These are phyloP conservation scores for Coemansia sp. DNA, from an alignment of 192 early-diverging fungal genomes.

Conservation along the genomic window DNA sequence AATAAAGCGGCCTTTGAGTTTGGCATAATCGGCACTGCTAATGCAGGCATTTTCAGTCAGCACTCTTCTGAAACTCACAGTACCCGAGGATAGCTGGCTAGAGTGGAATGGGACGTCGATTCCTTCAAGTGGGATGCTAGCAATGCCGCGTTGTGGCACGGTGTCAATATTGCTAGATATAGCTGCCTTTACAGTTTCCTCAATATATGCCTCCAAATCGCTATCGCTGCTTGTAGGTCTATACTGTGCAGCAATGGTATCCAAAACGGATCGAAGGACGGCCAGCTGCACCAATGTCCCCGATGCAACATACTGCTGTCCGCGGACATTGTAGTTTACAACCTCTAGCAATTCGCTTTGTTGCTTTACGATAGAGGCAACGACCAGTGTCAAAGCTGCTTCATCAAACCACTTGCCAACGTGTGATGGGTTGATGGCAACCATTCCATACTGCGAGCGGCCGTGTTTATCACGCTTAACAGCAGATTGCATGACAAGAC, in stretches of 20 bases:
- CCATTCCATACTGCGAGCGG: slow-evolving; percentile 91
- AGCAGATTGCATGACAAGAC: slow-evolving; percentile 95
- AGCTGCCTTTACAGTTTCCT: slow-evolving; percentile 62
- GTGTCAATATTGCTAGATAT: slow-evolving; percentile 59
- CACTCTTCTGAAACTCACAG: slow-evolving; percentile 82
- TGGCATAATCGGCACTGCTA: slow-evolving; percentile 61
- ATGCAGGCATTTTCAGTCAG: slow-evolving; percentile 70
- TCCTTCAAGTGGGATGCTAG: slow-evolving; percentile 83
- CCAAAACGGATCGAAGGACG: slow-evolving; percentile 76
- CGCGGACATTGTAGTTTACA: slow-evolving; percentile 95
- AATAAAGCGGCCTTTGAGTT: slow-evolving; percentile 79
- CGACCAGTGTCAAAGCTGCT: slow-evolving; percentile 58
- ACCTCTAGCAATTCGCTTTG: slow-evolving; percentile 79
- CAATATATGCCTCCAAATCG: slow-evolving; percentile 74
- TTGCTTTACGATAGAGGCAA: slow-evolving; percentile 70
- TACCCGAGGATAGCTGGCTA: slow-evolving; percentile 73
- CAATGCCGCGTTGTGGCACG: slow-evolving; percentile 68
- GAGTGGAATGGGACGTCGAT: slow-evolving; percentile 96
- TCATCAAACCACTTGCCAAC: slow-evolving; percentile 73
- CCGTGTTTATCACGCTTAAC: slow-evolving; percentile 75
- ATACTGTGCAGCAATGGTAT: slow-evolving; percentile 71
- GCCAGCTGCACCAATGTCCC: slow-evolving; percentile 79
- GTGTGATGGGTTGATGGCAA: slow-evolving; percentile 83
- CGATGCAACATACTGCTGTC: slow-evolving; percentile 90
- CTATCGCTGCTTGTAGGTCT: too few relatives aligned